These are phyloP conservation scores for Sclerotinia trifoliorum DNA, from an alignment of 2,329 filamentous ascomycete species.

Conservation along the genomic window DNA sequence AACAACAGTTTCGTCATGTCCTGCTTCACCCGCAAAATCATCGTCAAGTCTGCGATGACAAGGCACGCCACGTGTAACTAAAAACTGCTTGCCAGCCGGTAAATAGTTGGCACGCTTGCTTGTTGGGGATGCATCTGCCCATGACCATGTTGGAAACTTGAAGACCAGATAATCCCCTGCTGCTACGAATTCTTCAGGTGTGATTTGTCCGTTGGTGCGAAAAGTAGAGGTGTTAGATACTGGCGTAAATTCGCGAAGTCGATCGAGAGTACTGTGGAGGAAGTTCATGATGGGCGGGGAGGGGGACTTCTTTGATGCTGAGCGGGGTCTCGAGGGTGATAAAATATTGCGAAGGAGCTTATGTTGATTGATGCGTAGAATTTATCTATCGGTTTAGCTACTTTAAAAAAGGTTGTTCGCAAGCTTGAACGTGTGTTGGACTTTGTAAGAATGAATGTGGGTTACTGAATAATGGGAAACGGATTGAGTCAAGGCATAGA, in stretches of 20 bases:
- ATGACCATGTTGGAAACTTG: constrained; percentile 98
- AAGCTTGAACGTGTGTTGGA: constrained; percentile 2
- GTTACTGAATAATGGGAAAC: not conserved
- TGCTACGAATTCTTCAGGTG: constrained; percentile 91
- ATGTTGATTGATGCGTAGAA: not conserved
- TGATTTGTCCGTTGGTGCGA: constrained; percentile 90
- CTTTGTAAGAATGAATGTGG: constrained; percentile 7
- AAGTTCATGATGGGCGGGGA: constrained; percentile 66
- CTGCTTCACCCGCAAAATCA: constrained; percentile 86
- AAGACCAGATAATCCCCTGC: constrained; percentile 97
- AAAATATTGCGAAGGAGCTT: not conserved
- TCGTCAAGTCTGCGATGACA: constrained; percentile 90
- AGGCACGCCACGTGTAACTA: constrained; percentile 91
- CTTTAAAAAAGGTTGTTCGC: not conserved
- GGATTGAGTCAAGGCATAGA: constrained; percentile 1
- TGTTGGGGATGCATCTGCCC: constrained; percentile 83
- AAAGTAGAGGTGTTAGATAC: constrained; percentile 91
- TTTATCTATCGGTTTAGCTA: not conserved
- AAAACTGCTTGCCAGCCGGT: constrained; percentile 87
- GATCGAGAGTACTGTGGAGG: constrained; percentile 89
- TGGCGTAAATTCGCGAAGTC: constrained; percentile 87
- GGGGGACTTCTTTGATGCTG: constrained; percentile 21
- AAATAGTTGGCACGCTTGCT: constrained; percentile 77
- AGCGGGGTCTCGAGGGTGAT: constrained; percentile 14
- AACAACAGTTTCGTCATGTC: constrained; percentile 82